Percentiles rank a stretch among this genome's conserved stretches.
Conservation (phyloP, 140 eudicot genomes). For the Ambrosia hybrid region DNA sequence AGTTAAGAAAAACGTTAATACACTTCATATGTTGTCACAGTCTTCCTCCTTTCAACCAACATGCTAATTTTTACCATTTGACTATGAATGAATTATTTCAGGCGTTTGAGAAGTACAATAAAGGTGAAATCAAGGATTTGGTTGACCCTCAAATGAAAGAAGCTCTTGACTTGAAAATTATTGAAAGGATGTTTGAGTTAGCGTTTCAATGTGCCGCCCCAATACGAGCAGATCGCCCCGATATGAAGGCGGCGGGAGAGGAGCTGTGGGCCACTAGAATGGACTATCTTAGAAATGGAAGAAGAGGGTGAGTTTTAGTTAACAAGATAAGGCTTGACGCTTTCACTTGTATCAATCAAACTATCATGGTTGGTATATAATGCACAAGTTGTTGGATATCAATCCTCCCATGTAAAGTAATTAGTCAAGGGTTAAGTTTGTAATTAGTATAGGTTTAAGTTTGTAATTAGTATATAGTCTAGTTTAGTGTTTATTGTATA, state of each 20-base stretch:
- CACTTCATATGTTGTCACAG: no score
- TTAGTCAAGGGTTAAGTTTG: no score
- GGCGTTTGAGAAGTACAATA: constrained; percentile 73
- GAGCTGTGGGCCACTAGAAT: constrained; percentile 81
- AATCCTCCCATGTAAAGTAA: no score
- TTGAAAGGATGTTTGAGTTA: constrained; percentile 59
- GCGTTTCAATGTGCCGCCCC: constrained; percentile 96
- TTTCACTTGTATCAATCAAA: constrained; percentile 9
- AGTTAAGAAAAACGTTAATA: no score
- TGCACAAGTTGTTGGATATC: no score
- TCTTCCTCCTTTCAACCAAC: background rate
- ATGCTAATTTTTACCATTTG: background rate
- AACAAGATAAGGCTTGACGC: constrained; percentile 15
- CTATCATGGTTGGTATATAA: constrained; percentile 14
- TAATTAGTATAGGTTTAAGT: no score
- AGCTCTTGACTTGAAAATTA: constrained; percentile 46
- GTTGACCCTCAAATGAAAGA: constrained; percentile 72
- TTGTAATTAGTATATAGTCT: no score
- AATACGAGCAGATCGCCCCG: constrained; percentile 78
- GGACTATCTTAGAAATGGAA: constrained; percentile 63
- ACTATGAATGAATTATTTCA: constrained; percentile 35
- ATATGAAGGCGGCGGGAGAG: constrained; percentile 86
- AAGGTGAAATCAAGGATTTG: constrained; percentile 55
- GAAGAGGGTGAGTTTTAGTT: constrained; percentile 28
- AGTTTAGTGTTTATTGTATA: no score